These are phyloP conservation scores for Eimeria maxima DNA, from an alignment of 169 alveolate species.

Conservation along the genomic window DNA sequence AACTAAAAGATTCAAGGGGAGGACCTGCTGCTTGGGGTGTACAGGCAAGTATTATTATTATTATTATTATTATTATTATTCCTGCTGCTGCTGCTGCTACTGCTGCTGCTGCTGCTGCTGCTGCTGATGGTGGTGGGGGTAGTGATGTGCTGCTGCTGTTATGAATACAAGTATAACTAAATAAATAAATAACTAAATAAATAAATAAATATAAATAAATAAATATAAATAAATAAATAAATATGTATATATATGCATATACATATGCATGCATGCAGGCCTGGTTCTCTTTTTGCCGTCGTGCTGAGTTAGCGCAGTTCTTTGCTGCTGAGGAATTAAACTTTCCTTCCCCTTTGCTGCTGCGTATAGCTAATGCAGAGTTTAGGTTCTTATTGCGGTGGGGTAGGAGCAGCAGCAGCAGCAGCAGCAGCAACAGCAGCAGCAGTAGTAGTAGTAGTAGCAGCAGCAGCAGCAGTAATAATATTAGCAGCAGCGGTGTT, in stretches of 20 bases:
- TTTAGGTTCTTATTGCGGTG: slow-evolving; percentile 39
- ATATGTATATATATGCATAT: not conserved
- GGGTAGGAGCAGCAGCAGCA: slow-evolving; percentile 9
- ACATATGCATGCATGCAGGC: not conserved
- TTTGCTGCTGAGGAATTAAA: not conserved
- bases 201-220: not conserved
- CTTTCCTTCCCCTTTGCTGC: slow-evolving; percentile 54
- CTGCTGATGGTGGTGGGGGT: not conserved
- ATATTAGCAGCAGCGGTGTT: too few species aligned
- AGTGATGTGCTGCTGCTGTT: slow-evolving; percentile 21
- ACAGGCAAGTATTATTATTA: slow-evolving; percentile 29
- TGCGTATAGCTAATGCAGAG: slow-evolving; percentile 77
- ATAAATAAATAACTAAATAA: not conserved
- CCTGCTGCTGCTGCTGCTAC: slow-evolving; percentile 2
- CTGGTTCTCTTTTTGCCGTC: slow-evolving; percentile 76
- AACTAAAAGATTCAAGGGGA: slow-evolving; percentile 69
- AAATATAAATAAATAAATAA: not conserved
- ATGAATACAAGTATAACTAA: not conserved
- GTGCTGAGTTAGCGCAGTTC: slow-evolving; percentile 59
- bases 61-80: not conserved
- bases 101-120: not conserved
- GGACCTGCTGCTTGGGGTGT: slow-evolving; percentile 81
- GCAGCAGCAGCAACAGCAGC: slow-evolving; percentile 53
- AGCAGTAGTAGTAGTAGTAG: slow-evolving; percentile 5
- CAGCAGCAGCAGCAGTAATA: too few species aligned